Percentiles rank a stretch among this genome's conserved stretches.
These are phyloP conservation scores for Micromonas commoda DNA, from an alignment of 139 green algal genomes.

Conservation along the genomic window DNA sequence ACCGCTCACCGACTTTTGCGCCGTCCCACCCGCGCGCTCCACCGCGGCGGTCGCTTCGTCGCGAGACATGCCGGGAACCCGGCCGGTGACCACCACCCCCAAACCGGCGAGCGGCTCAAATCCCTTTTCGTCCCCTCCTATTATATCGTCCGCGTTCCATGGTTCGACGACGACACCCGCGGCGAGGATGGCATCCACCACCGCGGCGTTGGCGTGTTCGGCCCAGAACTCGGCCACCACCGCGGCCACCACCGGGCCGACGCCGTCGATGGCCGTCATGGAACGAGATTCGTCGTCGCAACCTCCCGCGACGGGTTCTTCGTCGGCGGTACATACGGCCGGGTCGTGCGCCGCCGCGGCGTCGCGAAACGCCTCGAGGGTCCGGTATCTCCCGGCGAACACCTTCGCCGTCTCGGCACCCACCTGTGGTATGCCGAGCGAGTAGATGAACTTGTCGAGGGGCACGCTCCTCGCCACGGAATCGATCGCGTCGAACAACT, in stretches of 20 bases:
- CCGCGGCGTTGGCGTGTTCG: conserved; percentile 2
- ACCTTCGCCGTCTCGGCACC: conserved; percentile 1
- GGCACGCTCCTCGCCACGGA: background rate
- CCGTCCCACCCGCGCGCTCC: background rate
- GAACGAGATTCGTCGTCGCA: background rate
- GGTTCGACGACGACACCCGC: background rate
- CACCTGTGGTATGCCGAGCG: conserved; percentile 7
- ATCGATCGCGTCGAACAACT: conserved; percentile 20
- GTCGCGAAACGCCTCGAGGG: background rate
- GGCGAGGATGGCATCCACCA: background rate
- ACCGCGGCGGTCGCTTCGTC: background rate
- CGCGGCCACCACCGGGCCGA: conserved; percentile 6
- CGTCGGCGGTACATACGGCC: background rate
- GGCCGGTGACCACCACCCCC: background rate
- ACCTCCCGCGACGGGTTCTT: background rate
- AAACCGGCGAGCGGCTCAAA: background rate
- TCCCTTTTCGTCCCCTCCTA: background rate
- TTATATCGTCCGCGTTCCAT: background rate
- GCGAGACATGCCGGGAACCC: background rate
- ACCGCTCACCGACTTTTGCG: background rate
- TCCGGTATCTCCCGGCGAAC: background rate
- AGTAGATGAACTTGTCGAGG: conserved; percentile 13
- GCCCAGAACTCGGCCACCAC: conserved; percentile 3
- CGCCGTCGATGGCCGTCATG: conserved; percentile 4
- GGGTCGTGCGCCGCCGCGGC: background rate